Evolutionary conservation across 768 basidiomycete genomes (phyloP).

Genomic region (Russula virescens): DNA sequence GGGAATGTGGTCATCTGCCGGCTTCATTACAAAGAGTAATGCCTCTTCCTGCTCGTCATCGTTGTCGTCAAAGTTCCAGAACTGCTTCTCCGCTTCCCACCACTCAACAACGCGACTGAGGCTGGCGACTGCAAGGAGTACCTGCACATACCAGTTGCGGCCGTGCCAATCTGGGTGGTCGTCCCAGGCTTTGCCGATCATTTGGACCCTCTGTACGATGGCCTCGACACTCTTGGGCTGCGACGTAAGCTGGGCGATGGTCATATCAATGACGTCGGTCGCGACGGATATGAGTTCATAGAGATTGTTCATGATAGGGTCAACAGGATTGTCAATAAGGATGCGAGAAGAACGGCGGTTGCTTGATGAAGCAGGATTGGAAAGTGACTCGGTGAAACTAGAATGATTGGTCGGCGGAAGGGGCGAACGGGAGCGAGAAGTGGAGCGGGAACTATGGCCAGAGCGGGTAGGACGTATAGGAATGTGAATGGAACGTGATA

Average conservation of each 20-base stretch:
- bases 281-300: slow-evolving; percentile 92
- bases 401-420: slow-evolving; percentile 67
- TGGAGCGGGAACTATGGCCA: slow-evolving; percentile 84
- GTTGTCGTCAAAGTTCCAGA: slow-evolving; percentile 97
- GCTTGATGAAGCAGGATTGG: slow-evolving; percentile 31
- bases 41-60: slow-evolving; percentile 89
- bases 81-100: slow-evolving; percentile 99
- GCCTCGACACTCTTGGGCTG: slow-evolving; percentile 80
- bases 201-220: slow-evolving; percentile 85
- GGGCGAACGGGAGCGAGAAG: slow-evolving; percentile 91
- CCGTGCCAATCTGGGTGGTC: slow-evolving; percentile 98
- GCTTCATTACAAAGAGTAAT: slow-evolving; percentile 89
- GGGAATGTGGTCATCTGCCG: slow-evolving; percentile 55
- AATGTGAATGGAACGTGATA: slow-evolving; percentile 81
- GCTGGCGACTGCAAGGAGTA: slow-evolving; percentile 91
- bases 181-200: slow-evolving; percentile 93
- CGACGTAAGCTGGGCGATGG: slow-evolving; percentile 76
- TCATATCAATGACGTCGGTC: slow-evolving; percentile 90
- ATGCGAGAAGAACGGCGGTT: slow-evolving; percentile 79
- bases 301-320: slow-evolving; percentile 84
- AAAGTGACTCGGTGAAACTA: slow-evolving; percentile 50
- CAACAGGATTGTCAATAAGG: slow-evolving; percentile 77
- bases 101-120: slow-evolving; percentile 96
- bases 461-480: slow-evolving; percentile 60
- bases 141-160: slow-evolving; percentile 96